Base-by-base conservation (phyloP, 345 rosid species). In the Salix dunnii region DNA sequence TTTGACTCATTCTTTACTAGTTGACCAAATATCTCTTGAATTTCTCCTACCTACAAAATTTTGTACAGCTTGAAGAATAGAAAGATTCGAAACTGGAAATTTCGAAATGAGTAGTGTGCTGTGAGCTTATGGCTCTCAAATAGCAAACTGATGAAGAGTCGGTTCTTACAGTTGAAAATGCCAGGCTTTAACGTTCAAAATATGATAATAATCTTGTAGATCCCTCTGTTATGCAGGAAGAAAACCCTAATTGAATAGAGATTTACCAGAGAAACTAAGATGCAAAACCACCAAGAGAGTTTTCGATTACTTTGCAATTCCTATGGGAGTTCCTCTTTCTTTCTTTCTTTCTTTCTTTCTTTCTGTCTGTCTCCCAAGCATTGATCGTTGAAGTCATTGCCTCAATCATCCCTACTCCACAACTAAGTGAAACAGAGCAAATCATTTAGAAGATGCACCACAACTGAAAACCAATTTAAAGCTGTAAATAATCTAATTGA, bases 351-450 rank as follows among this genome's bases (percentile, higher is more conserved):
- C 83, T 88, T 91, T 80, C 83, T 88, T 82, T 90, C 96, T 49
- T 78, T 81, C 78, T n/a, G n/a, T n/a, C n/a, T n/a, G n/a, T n/a
- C n/a, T 92, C 96, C 97, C 97, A 90, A 28, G 86, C 88, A 17
- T 21, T 78, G 68, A 78, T 84, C 86, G 87, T 90, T 70, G 87
- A 75, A 38, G 80, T 82, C 83, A 89, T 72, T 61, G 87, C 78
- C 64, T 91, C 94, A 71, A 90, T 85, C 88, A 89, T 84, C 68
- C 82, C 92, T 92, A 85, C 80, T 77, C 78, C 76, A 79, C 64
- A 7, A 69, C 64, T 81, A 79, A 43, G 30, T 67, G 75, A 68
- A 8, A 48, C 16, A 38, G 78, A 43, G 14, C 40, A 67, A 72
- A 6, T 58, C 43, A 42, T 40, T 4, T 30, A 38, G 43, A 10